Percentiles rank a stretch among this genome's conserved stretches.
Evolutionary conservation across 306 rosid species (phyloP).

Genomic region (Carpinus viminea): DNA sequence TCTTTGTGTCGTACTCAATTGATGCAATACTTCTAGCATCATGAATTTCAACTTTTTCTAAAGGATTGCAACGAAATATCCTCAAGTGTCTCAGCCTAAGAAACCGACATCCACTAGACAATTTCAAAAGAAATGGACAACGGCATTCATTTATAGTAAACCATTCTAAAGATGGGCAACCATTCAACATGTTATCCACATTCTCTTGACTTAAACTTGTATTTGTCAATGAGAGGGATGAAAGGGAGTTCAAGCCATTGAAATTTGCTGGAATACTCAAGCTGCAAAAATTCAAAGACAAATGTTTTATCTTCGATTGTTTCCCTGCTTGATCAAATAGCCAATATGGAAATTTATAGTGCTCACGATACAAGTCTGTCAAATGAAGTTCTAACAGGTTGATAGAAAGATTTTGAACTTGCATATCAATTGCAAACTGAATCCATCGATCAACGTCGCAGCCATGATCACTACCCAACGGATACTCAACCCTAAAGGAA

Average conservation of each 20-base stretch:
- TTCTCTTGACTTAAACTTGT: neutral
- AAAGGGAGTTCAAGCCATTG: neutral
- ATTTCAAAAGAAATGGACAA: neutral
- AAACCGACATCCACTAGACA: neutral
- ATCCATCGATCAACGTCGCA: too few species aligned
- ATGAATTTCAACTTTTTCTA: neutral
- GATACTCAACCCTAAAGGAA: too few species aligned
- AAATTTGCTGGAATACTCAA: neutral
- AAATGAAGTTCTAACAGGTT: neutral
- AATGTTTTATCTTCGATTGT: neutral
- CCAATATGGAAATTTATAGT: neutral
- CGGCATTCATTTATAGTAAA: neutral
- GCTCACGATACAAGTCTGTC: neutral
- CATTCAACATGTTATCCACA: neutral
- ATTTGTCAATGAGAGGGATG: neutral
- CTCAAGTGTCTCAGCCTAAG: neutral
- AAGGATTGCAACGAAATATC: neutral
- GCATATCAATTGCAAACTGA: neutral
- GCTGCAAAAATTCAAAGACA: neutral
- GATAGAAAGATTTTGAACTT: neutral
- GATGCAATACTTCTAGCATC: neutral
- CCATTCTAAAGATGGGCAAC: neutral
- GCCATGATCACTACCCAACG: too few species aligned
- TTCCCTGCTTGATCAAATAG: neutral
- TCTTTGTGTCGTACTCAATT: neutral